Base-by-base conservation (phyloP, 148 eudicot species). In the Spergularia bocconei region DNA sequence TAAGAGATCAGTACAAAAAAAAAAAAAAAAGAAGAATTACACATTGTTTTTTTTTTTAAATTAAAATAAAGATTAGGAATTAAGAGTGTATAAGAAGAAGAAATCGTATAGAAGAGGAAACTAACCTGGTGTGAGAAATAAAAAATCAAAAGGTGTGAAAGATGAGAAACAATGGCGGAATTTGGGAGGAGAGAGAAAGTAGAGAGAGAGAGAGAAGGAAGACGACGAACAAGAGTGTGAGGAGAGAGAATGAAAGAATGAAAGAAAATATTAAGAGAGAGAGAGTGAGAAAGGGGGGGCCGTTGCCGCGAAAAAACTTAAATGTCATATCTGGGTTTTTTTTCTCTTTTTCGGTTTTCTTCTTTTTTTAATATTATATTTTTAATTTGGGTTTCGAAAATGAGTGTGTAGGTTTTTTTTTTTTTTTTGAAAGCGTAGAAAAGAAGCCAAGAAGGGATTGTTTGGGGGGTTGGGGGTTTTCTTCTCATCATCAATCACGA, bases 291-390 rank as follows among this genome's bases (percentile, higher is more conserved):
- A 56, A 73, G 4, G 29, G 50, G 72, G 72, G 75, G 75, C 71
- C 75, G 79, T 80, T 75, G 82, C 82, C 82, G 82, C 82, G 82
- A 75, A 75, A 80, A 80, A 80, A 53, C 74, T 79, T 63, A 75
- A 70, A 74, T 79, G 69, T 68, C 4, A 29, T 13, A 20, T 16
- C 17, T 63, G 7, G 7, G 0, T 17, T 13, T 14, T 5, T 47
- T 48, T 39, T 71, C 47, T 64, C 5, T 39, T 53, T 60, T 20
- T 6, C 25, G 2, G 13, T 10, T 11, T 36, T 20, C 41, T 17
- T 41, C 53, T 21, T 63, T 11, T 16, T 55, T 16, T 19, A 5
- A 7, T 47, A 10, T 56, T 16, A 14, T 29, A 14, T 33, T 33
- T 19, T 19, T 44, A 44, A 44, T 6, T 44, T 44, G 1, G 48